Evolutionary conservation across 176 grass and related monocot species (phyloP).

Genomic region (Aegilops tauschii): DNA sequence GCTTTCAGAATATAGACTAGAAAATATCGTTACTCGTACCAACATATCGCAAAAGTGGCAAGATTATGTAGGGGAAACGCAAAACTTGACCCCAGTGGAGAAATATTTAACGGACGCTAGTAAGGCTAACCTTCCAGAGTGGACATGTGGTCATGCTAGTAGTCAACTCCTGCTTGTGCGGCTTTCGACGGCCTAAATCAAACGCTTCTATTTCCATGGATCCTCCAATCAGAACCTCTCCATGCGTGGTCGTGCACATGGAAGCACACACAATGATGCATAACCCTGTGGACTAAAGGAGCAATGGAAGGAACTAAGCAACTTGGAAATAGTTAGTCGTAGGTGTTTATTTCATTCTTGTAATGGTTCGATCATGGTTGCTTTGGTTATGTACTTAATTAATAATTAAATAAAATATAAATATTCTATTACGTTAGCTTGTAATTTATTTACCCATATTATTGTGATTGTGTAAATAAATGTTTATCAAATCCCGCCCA

Average conservation of each 20-base stretch:
- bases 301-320: not conserved
- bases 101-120: not conserved
- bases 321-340: not conserved
- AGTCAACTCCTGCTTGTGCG: slow-evolving; percentile 31
- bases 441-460: too few relatives aligned
- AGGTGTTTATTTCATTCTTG: too few relatives aligned
- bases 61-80: slow-evolving; percentile 11
- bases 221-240: slow-evolving; percentile 19
- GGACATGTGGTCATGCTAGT: not conserved
- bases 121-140: not conserved
- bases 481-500: too few relatives aligned
- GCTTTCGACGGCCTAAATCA: slow-evolving; percentile 28
- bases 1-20: not conserved
- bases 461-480: too few relatives aligned
- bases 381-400: too few relatives aligned
- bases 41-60: slow-evolving; percentile 6
- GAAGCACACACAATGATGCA: slow-evolving; percentile 1
- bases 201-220: not conserved
- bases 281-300: not conserved
- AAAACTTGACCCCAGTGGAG: not conserved
- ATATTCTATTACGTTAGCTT: too few relatives aligned
- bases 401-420: too few relatives aligned
- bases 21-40: slow-evolving; percentile 8
- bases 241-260: not conserved
- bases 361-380: too few relatives aligned